These are phyloP conservation scores for Serendipita sp. DNA, from an alignment of 768 basidiomycete genomes.

Conservation along the genomic window DNA sequence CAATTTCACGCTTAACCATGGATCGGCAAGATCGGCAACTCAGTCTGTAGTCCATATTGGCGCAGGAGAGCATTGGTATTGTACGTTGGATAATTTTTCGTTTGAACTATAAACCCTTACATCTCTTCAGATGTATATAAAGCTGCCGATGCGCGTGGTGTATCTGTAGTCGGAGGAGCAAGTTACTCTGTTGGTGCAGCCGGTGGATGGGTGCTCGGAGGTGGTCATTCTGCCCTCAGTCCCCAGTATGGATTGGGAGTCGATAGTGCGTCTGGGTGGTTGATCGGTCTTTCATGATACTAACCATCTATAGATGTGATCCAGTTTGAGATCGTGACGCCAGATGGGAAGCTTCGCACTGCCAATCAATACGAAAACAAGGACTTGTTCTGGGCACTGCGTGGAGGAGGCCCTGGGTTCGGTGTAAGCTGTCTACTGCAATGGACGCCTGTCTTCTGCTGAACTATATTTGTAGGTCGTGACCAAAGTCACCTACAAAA, in stretches of 20 bases:
- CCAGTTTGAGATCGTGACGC: conserved; percentile 10
- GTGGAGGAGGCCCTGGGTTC: conserved; percentile 9
- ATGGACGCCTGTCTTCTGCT: neutral
- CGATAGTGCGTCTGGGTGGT: neutral
- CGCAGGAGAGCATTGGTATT: conserved; percentile 11
- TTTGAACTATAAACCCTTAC: conserved; percentile 25
- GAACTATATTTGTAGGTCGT: neutral
- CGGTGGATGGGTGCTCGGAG: conserved; percentile 34
- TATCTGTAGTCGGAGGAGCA: conserved; percentile 31
- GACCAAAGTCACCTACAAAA: conserved; percentile 2
- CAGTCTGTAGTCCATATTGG: conserved; percentile 9
- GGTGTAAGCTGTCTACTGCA: neutral
- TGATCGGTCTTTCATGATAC: neutral
- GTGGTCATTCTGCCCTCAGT: conserved; percentile 29
- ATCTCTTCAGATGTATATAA: conserved; percentile 30
- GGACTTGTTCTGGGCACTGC: conserved; percentile 11
- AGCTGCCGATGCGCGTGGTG: conserved; percentile 23
- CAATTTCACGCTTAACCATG: conserved; percentile 22
- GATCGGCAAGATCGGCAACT: conserved; percentile 10
- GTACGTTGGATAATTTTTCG: conserved; percentile 6
- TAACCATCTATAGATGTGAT: neutral
- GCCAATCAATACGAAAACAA: neutral
- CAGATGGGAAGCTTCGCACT: conserved; percentile 7
- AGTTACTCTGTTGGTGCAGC: conserved; percentile 28
- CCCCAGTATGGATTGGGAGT: conserved; percentile 27